Conservation (phyloP, 2,329 filamentous ascomycete genomes). For the Colletotrichum sp. region DNA sequence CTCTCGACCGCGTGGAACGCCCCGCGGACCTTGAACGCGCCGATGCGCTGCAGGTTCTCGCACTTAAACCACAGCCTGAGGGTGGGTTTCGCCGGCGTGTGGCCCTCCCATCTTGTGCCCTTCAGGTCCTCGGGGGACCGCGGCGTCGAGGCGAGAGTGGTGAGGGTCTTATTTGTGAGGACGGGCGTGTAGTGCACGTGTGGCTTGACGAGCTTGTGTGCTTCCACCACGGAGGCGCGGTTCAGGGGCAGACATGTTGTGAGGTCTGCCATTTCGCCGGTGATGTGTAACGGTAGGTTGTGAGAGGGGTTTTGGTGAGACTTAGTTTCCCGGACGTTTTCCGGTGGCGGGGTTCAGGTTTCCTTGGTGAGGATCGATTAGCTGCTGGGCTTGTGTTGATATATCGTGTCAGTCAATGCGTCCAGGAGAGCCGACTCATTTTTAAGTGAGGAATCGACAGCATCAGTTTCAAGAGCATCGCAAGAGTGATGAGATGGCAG, state of each 20-base stretch:
- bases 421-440: rapidly evolving
- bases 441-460: neutral
- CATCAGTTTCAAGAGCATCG: neutral
- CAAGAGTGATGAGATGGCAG: neutral
- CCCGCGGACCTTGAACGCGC: constrained; percentile 91
- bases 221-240: constrained; percentile 72
- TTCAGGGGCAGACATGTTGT: constrained; percentile 68
- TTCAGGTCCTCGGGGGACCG: constrained; percentile 58
- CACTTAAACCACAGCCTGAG: constrained; percentile 91
- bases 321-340: neutral
- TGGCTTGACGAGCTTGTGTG: constrained; percentile 74
- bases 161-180: constrained; percentile 78
- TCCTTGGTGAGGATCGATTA: neutral
- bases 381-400: neutral
- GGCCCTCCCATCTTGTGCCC: constrained; percentile 62
- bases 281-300: neutral
- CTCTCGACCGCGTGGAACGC: constrained; percentile 85
- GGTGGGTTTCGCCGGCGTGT: constrained; percentile 64
- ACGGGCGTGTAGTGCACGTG: constrained; percentile 86
- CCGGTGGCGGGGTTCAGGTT: neutral
- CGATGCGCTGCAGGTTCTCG: constrained; percentile 89
- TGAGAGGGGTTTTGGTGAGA: neutral
- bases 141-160: constrained; percentile 75
- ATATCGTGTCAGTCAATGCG: neutral
- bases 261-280: constrained; percentile 55